phyloP scores from a whole-genome alignment of 768 basidiomycete species.

The Kwoniella heveanensis region DNA sequence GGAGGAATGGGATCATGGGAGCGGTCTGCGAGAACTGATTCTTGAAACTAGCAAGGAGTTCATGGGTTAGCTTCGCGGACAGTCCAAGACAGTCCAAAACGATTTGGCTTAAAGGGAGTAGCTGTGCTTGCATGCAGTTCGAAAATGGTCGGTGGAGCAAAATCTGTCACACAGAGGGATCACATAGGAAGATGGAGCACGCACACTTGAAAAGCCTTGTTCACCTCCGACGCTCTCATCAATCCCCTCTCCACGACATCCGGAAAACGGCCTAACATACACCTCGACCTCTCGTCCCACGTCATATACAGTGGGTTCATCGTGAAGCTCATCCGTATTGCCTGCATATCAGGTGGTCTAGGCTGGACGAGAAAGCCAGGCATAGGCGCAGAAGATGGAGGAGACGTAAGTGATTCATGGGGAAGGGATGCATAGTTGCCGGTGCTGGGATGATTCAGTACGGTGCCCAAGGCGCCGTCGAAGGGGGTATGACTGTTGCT shows the following conservation, averaged over 20 bases:
- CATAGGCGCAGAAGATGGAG: not conserved
- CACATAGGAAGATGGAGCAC: not conserved
- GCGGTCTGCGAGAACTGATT: conserved; percentile 31
- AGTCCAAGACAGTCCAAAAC: too few relatives aligned
- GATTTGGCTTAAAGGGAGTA: too few relatives aligned
- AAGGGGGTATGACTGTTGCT: not conserved
- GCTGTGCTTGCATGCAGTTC: too few relatives aligned
- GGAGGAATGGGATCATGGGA: conserved; percentile 32
- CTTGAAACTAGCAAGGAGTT: conserved; percentile 24
- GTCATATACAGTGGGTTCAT: conserved; percentile 1
- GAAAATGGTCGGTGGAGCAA: too few relatives aligned
- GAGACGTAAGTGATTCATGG: not conserved
- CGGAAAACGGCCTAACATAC: conserved; percentile 15
- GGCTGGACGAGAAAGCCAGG: not conserved
- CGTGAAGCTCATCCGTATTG: not conserved
- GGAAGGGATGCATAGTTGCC: not conserved
- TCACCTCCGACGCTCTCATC: conserved; percentile 20
- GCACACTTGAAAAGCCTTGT: conserved; percentile 35
- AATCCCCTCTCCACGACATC: conserved; percentile 20
- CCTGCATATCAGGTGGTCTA: conserved; percentile 3
- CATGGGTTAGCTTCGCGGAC: not conserved
- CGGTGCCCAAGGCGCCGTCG: not conserved
- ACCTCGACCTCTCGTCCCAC: conserved; percentile 22
- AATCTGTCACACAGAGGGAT: too few relatives aligned
- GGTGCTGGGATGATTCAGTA: not conserved